Evolutionary conservation across 2,329 filamentous ascomycete species (phyloP).

Genomic region (Ophiostoma sp.): DNA sequence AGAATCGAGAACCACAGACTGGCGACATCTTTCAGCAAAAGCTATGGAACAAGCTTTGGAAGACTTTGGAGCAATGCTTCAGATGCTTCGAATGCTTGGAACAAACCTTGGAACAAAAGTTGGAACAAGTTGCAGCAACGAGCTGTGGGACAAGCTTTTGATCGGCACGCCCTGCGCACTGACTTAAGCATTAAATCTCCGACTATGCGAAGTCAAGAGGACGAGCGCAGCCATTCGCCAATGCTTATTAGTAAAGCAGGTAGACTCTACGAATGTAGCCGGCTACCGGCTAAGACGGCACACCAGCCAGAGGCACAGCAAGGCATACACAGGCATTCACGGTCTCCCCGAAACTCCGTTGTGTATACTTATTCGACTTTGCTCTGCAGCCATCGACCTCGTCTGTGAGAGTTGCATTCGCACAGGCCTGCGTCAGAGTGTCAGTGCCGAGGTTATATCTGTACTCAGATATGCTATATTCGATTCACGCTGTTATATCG

Average conservation of each 20-base stretch:
- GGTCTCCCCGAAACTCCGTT: neutral
- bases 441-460: neutral
- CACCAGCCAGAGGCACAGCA: neutral
- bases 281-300: neutral
- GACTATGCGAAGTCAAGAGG: neutral
- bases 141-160: neutral
- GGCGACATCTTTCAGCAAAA: neutral
- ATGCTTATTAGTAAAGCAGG: neutral
- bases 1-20: neutral
- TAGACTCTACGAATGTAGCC: neutral
- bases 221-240: neutral
- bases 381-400: no score
- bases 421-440: neutral
- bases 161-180: neutral
- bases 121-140: neutral
- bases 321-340: neutral
- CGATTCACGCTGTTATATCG: neutral
- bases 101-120: neutral
- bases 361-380: neutral
- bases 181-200: conserved; percentile 9
- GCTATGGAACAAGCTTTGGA: neutral
- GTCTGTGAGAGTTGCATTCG: neutral
- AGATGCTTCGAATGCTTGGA: neutral
- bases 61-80: neutral
- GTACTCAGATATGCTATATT: no score